These are phyloP conservation scores for Tolypocladium ophioglossoides DNA, from an alignment of 2,329 filamentous ascomycete species.

Conservation along the genomic window DNA sequence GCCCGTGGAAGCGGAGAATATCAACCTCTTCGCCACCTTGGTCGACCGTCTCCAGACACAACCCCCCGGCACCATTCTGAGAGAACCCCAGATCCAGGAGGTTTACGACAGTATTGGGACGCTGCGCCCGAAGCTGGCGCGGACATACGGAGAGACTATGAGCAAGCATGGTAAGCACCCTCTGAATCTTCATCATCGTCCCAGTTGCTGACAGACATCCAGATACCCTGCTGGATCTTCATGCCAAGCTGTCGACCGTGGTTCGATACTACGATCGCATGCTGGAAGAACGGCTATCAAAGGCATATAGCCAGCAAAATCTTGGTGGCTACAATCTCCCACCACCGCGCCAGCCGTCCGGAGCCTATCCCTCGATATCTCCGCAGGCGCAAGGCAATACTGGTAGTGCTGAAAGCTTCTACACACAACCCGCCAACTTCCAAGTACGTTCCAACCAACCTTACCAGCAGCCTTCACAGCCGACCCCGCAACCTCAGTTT, in stretches of 20 bases:
- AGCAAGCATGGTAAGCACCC: conserved; percentile 78
- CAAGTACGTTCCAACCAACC: conserved; percentile 6
- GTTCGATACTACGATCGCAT: conserved; percentile 97
- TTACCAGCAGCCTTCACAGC: conserved; percentile 16
- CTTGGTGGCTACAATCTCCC: conserved; percentile 54
- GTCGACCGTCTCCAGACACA: conserved; percentile 94
- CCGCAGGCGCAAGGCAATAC: conserved; percentile 35
- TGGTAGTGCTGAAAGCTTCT: conserved; percentile 67
- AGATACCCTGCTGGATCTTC: conserved; percentile 89
- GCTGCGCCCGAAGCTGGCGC: conserved; percentile 81
- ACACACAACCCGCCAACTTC: conserved; percentile 44
- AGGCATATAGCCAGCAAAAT: conserved; percentile 77
- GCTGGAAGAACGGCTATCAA: conserved; percentile 90
- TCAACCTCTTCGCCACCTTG: conserved; percentile 87
- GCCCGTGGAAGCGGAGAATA: conserved; percentile 90
- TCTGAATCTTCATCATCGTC: background rate
- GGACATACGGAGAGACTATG: conserved; percentile 98
- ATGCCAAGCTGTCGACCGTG: conserved; percentile 90
- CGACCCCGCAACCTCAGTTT: conserved; percentile 30
- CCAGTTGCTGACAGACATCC: conserved; percentile 7
- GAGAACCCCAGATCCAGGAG: conserved; percentile 96
- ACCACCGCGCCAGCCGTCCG: conserved; percentile 38
- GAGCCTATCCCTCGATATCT: conserved; percentile 63
- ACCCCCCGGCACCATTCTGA: conserved; percentile 87
- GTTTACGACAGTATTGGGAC: conserved; percentile 96